These are phyloP conservation scores for Blastobotrys elegans DNA, from an alignment of 1,139 yeast genomes.

Conservation along the genomic window DNA sequence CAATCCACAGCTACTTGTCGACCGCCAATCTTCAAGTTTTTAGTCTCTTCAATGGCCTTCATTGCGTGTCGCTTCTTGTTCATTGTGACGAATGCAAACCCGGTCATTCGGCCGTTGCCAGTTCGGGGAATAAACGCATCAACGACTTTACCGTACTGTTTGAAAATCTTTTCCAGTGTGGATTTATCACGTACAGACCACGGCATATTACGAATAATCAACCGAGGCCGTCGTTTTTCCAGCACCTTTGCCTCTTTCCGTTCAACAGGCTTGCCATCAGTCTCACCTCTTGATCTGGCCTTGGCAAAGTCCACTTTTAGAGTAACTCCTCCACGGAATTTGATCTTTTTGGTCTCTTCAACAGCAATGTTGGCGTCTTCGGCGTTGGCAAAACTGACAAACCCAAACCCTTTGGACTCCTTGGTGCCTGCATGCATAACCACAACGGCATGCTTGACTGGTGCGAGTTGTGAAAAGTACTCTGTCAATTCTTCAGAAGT, in stretches of 20 bases:
- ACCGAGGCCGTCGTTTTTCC: slow-evolving; percentile 69
- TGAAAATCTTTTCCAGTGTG: slow-evolving; percentile 62
- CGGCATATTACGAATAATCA: slow-evolving; percentile 87
- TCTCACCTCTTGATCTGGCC: slow-evolving; percentile 74
- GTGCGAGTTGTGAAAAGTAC: slow-evolving; percentile 85
- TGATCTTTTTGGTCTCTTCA: slow-evolving; percentile 57
- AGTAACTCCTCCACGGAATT: slow-evolving; percentile 54
- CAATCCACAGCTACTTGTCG: slow-evolving; percentile 92
- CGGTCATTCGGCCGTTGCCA: slow-evolving; percentile 84
- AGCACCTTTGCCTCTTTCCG: slow-evolving; percentile 27
- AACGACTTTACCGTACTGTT: slow-evolving; percentile 77
- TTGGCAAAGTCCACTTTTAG: slow-evolving; percentile 84
- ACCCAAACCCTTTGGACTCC: slow-evolving; percentile 86
- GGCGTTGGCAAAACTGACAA: slow-evolving; percentile 80
- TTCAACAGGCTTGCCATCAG: slow-evolving; percentile 17
- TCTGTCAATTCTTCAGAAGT: slow-evolving; percentile 76
- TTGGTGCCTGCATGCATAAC: slow-evolving; percentile 70
- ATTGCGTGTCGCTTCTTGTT: slow-evolving; percentile 73
- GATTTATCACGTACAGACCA: slow-evolving; percentile 88
- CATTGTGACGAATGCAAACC: slow-evolving; percentile 95
- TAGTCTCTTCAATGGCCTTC: slow-evolving; percentile 68
- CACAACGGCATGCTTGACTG: slow-evolving; percentile 91
- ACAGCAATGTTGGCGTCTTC: slow-evolving; percentile 82
- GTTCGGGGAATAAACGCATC: slow-evolving; percentile 90
- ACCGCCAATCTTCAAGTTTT: slow-evolving; percentile 77